Conservation (phyloP, 129 eudicot species). For the Saposhnikovia divaricata region DNA sequence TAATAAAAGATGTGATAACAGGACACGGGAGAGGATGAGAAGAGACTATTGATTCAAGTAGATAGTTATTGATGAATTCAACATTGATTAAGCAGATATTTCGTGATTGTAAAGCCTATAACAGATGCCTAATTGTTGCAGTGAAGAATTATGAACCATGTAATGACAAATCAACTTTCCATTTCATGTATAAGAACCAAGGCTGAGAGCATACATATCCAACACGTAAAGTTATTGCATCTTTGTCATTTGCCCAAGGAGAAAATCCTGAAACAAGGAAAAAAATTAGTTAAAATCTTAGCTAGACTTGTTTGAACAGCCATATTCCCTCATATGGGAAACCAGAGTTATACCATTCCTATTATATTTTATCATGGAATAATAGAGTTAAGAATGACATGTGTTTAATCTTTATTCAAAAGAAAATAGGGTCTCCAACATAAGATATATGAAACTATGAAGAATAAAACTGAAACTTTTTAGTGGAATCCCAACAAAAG, state of each 20-base stretch:
- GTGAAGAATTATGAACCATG: not conserved
- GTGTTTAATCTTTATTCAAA: not conserved
- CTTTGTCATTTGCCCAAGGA: slow-evolving; percentile 72
- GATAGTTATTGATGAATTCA: not conserved
- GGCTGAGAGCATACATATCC: slow-evolving; percentile 61
- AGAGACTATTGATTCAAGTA: not conserved
- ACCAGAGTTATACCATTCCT: not conserved
- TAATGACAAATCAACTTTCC: slow-evolving; percentile 12
- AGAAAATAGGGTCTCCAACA: not conserved
- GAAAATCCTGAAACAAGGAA: slow-evolving; percentile 37
- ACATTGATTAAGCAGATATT: not conserved
- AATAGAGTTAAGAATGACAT: not conserved
- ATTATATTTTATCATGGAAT: not conserved
- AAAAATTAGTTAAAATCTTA: not conserved
- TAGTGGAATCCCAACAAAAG: not conserved
- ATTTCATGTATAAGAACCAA: slow-evolving; percentile 4
- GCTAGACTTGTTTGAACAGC: not conserved
- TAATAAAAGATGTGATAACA: not conserved
- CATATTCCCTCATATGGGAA: not conserved
- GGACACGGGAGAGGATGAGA: not conserved
- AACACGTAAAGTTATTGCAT: slow-evolving; percentile 58
- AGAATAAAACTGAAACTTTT: not conserved
- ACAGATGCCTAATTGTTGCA: not conserved
- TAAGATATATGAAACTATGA: not conserved
- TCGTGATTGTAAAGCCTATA: not conserved